Base-by-base conservation (phyloP, 2,329 filamentous ascomycete genomes). In the Sclerotinia sclerotiorum region DNA sequence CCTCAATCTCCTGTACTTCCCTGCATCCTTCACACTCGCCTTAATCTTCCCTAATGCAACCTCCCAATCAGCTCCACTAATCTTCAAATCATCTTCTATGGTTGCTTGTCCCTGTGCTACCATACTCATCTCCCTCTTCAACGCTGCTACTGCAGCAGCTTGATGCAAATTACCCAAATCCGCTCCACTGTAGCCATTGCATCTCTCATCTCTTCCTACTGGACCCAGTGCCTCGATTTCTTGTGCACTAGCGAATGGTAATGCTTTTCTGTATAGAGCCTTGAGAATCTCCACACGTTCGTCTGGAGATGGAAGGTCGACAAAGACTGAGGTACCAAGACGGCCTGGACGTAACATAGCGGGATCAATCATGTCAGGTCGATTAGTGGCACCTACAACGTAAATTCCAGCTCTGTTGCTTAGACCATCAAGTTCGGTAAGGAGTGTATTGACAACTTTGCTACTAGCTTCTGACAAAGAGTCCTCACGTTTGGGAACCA, bases 291-390 rank as follows among this genome's bases (percentile, higher is more conserved):
- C 93, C 0, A 91, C 91, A 19, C 95, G 86, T 77, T 97, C 93
- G 10, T 88, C 84, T 0, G 89, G 83, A 35, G 88, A 89, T 0
- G 95, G 95, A 0, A 98, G 81, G 75, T 95, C 94, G 51, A 99
- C 90, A 74, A 94, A 97, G 35, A 98, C 84, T n/a, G 90, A 87
- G 0, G 90, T 94, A 72, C 94, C 94, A 1, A 99, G 84, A 35
- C 95, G 89, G 0, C 95, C 95, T 0, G 95, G 94, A 1, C 95
- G 90, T 15, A 98, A 85, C 88, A 99, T 97, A 1, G 95, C 95
- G 1, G 92, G 89, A 78, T 99, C 95, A 73, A 99, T 98, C 81
- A 97, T 97, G 77, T 98, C 94, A 0, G 94, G 94, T 0, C 95
- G 84, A 79, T 99, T 99, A 2, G 95, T 98, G 0, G 95, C 95